Percentiles rank a stretch among this genome's conserved stretches.
phyloP scores from a whole-genome alignment of 1,284 basidiomycete species.

The Pseudozyma sp. region DNA sequence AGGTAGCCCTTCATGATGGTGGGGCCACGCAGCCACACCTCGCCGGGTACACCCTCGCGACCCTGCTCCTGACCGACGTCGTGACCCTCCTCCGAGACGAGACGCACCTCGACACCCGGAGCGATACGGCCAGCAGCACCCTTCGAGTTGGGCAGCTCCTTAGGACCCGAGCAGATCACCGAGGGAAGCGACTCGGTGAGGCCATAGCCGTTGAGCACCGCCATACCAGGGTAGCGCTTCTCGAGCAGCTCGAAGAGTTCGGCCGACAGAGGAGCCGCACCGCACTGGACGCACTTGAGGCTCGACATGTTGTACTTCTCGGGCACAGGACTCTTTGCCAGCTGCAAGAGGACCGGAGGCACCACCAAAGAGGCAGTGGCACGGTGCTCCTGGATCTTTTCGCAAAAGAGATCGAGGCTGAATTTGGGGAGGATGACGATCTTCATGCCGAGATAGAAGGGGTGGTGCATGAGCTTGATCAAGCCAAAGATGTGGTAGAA shows the following conservation, averaged over 20 bases:
- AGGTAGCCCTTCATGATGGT: conserved; percentile 61
- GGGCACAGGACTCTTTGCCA: conserved; percentile 80
- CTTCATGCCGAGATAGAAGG: conserved; percentile 75
- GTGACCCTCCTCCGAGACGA: conserved; percentile 75
- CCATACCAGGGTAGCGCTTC: conserved; percentile 70
- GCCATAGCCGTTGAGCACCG: conserved; percentile 74
- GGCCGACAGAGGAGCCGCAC: conserved; percentile 83
- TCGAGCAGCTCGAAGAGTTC: conserved; percentile 75
- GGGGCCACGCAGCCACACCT: conserved; percentile 45
- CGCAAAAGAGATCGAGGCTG: conserved; percentile 79
- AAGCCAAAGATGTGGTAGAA: conserved; percentile 70
- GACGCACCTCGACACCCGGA: conserved; percentile 81
- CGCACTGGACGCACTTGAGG: conserved; percentile 76
- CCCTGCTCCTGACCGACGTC: conserved; percentile 70
- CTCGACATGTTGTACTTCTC: conserved; percentile 78
- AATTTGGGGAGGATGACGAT: conserved; percentile 80
- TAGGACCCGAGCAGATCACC: conserved; percentile 68
- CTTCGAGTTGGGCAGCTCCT: conserved; percentile 52
- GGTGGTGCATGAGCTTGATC: conserved; percentile 76
- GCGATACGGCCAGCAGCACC: conserved; percentile 75
- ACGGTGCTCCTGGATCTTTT: conserved; percentile 76
- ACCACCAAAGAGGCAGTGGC: conserved; percentile 78
- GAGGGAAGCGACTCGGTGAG: conserved; percentile 81
- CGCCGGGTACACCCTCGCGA: conserved; percentile 69
- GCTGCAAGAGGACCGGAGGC: conserved; percentile 82